A percentile compares a stretch with the other conserved stretches of the same genome.
phyloP scores from a whole-genome alignment of 768 basidiomycete genomes.

The Tylopilus sp. region DNA sequence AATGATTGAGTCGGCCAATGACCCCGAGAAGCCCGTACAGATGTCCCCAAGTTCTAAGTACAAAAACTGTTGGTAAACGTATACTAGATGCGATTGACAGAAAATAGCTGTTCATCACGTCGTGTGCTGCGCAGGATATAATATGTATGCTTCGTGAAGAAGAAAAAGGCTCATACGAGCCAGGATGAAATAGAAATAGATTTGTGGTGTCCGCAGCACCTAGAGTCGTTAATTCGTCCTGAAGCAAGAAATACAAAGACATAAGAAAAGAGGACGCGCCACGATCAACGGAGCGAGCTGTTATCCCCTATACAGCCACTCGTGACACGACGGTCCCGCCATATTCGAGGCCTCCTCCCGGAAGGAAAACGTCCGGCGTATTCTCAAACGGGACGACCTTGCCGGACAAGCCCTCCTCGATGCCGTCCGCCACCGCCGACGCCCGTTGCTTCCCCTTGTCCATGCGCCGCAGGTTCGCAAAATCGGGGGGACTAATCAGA shows the following conservation, averaged over 20 bases:
- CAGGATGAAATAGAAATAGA: conserved; percentile 9
- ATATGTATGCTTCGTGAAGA: conserved; percentile 1
- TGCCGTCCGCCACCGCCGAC: conserved; percentile 8
- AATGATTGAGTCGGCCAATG: too few relatives aligned
- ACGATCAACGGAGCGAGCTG: background rate
- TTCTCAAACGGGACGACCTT: conserved; percentile 35
- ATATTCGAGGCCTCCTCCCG: conserved; percentile 27
- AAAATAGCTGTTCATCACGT: conserved; percentile 1
- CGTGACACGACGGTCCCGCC: conserved; percentile 38
- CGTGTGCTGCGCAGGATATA: conserved; percentile 10
- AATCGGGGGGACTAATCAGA: conserved; percentile 19
- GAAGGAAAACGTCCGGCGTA: conserved; percentile 31
- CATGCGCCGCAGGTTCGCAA: conserved; percentile 9
- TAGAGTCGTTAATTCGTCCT: background rate
- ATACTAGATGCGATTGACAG: conserved; percentile 5
- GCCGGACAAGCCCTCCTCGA: conserved; percentile 19
- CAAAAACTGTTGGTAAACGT: background rate
- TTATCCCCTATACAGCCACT: conserved; percentile 24
- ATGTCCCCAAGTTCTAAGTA: background rate
- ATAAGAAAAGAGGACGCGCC: background rate
- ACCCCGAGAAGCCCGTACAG: background rate
- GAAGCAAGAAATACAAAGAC: background rate
- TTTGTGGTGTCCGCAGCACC: conserved; percentile 14
- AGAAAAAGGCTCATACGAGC: background rate
- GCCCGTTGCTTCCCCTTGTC: conserved; percentile 30